Percentiles rank a stretch among this genome's conserved stretches.
Conservation (phyloP, 2,329 filamentous ascomycete species). For the Tolypocladium amazonense region DNA sequence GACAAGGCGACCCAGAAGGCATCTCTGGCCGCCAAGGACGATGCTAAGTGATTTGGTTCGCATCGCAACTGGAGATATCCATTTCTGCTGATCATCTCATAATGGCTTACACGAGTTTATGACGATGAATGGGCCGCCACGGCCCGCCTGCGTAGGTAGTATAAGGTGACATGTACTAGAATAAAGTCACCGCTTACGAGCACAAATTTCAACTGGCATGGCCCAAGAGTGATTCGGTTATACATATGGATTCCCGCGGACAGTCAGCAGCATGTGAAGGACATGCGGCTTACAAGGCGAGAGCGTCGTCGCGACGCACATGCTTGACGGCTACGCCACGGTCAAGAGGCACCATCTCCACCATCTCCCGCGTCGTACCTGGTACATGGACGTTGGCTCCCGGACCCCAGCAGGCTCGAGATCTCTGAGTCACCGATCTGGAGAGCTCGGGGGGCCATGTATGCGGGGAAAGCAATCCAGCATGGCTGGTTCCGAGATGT, state of each 20-base stretch:
- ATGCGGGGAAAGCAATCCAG: neutral
- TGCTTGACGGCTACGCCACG: neutral
- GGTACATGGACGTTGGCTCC: neutral
- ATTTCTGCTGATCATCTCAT: neutral
- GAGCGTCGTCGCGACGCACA: neutral
- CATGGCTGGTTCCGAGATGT: neutral
- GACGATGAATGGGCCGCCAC: neutral
- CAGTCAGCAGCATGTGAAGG: neutral
- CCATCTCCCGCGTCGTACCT: neutral
- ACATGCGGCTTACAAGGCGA: neutral
- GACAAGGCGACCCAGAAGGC: conserved; percentile 32
- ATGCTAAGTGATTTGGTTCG: conserved; percentile 10
- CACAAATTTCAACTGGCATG: neutral
- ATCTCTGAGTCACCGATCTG: neutral
- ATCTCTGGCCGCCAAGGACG: conserved; percentile 15
- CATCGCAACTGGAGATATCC: neutral
- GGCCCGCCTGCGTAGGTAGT: neutral
- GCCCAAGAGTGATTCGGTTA: neutral
- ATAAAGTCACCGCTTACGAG: neutral
- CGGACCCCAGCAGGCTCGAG: neutral
- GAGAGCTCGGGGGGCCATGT: neutral
- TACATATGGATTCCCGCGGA: neutral
- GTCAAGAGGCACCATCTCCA: too few species aligned
- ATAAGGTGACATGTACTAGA: neutral
- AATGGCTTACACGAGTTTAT: neutral